Base-by-base conservation (phyloP, 495 filamentous ascomycete genomes). In the Aspergillus carlsbadensis region DNA sequence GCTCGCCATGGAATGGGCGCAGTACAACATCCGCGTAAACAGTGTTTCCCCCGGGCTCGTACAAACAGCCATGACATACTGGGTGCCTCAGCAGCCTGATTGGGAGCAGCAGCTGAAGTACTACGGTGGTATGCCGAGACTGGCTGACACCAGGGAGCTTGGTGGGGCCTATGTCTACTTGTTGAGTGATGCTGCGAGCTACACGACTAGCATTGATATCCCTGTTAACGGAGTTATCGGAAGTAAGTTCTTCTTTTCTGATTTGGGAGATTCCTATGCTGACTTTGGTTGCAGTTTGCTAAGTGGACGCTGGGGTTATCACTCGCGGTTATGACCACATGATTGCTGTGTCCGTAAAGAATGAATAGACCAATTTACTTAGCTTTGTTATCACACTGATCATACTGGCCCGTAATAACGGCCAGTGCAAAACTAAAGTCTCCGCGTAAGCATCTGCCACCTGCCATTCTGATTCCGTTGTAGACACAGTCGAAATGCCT, bases 1-100 rank as follows among this genome's bases (percentile, higher is more conserved):
- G 1, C 62, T 77, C 2, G 74, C 76, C 10, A 77, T 78, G 73
- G 76, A 79, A 57, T 79, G 74, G 76, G 73, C 72, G 15, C 64
- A 70, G 24, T 64, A 79, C 52, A 70, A 69, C 20, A 81, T 81
- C 51, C 73, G 75, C 2, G 71, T 78, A 10, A 75, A 76, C 62
- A 69, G 64, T 33, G 61, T 74, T 1, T 71, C 67, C 8, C 72
- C 75, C 8, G 75, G 75, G 1, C 65, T 72, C 18, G 65, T 76
- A 1, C 65, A 69, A 3, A 76, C 73, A 2, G 66, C 62, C 11
- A 71, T 71, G 70, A 76, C 69, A n/a, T 73, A 73, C 29, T 70
- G 65, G 57, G 63, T 75, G 18, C 67, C 71, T 14, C 63, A 67
- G 40, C 66, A 74, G 54, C 70, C 71, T 2, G 73, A 77, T 52